These are phyloP conservation scores for Seminavis robusta DNA, from an alignment of 108 stramenopile genomes.

Conservation along the genomic window DNA sequence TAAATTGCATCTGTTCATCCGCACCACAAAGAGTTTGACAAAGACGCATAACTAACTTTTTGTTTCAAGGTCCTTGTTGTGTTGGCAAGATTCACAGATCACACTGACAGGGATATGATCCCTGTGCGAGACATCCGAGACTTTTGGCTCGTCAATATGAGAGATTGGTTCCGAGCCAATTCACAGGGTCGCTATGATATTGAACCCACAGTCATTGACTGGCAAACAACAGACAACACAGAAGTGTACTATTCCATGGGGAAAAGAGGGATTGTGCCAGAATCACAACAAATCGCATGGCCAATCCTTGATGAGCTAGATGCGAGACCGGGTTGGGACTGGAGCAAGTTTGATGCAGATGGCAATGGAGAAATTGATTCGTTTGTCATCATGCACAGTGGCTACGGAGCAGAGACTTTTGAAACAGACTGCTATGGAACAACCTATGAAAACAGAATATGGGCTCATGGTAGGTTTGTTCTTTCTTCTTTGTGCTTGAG, in stretches of 20 bases:
- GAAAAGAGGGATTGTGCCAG: slow-evolving; percentile 8
- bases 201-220: background rate
- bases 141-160: no score
- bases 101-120: slow-evolving; percentile 1
- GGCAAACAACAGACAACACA: slow-evolving; percentile 10
- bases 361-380: slow-evolving; percentile 30
- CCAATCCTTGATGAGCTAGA: slow-evolving; percentile 1
- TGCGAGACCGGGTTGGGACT: background rate
- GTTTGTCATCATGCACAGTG: slow-evolving; percentile 36
- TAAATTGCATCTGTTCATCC: no score
- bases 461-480: no score
- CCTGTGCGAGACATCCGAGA: no score
- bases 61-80: slow-evolving; percentile 3
- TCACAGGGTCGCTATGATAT: slow-evolving; percentile 5
- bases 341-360: slow-evolving; percentile 26
- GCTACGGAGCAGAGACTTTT: slow-evolving; percentile 38
- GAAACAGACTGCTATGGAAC: no score
- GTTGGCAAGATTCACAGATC: slow-evolving; percentile 7
- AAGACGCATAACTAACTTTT: no score
- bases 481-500: no score
- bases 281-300: background rate
- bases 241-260: slow-evolving; percentile 31
- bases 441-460: no score
- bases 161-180: background rate
- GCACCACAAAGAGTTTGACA: no score